Evolutionary conservation across 1,139 yeast genomes (phyloP).

Genomic region (Pneumocystis canis): DNA sequence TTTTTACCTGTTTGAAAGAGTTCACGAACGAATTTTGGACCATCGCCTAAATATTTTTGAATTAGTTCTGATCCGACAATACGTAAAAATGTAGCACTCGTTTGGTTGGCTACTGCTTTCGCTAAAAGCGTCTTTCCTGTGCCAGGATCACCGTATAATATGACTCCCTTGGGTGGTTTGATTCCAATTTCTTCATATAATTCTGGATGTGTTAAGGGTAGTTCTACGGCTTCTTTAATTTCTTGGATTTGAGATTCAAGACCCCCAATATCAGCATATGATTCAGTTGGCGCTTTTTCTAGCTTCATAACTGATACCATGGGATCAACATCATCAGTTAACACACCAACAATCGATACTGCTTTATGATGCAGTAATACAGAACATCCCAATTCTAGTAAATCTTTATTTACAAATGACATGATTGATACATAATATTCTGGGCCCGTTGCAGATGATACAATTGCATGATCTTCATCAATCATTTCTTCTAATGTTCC

Average conservation of each 20-base stretch:
- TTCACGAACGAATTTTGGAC: conserved; percentile 88
- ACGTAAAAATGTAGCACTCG: conserved; percentile 89
- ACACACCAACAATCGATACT: conserved; percentile 71
- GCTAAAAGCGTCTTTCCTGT: conserved; percentile 95
- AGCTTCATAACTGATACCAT: conserved; percentile 96
- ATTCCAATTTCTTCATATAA: conserved; percentile 98
- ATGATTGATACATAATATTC: conserved; percentile 91
- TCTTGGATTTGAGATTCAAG: conserved; percentile 92
- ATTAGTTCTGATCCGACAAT: conserved; percentile 95
- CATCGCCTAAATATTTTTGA: conserved; percentile 95
- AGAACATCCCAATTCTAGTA: conserved; percentile 95
- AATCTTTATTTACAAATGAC: conserved; percentile 94
- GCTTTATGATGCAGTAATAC: conserved; percentile 81
- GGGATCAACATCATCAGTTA: conserved; percentile 95
- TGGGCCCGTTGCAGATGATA: conserved; percentile 88
- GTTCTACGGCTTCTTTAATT: conserved; percentile 92
- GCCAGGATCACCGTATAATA: conserved; percentile 97
- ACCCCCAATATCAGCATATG: conserved; percentile 96
- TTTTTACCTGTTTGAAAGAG: conserved; percentile 44
- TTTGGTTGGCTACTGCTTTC: conserved; percentile 96
- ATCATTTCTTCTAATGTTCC: conserved; percentile 94
- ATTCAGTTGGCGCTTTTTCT: conserved; percentile 93
- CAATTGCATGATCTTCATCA: conserved; percentile 98
- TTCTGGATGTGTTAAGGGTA: conserved; percentile 95
- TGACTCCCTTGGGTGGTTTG: conserved; percentile 97